Base-by-base conservation (phyloP, 2,329 filamentous ascomycete genomes). In the Penicillium concentricum region DNA sequence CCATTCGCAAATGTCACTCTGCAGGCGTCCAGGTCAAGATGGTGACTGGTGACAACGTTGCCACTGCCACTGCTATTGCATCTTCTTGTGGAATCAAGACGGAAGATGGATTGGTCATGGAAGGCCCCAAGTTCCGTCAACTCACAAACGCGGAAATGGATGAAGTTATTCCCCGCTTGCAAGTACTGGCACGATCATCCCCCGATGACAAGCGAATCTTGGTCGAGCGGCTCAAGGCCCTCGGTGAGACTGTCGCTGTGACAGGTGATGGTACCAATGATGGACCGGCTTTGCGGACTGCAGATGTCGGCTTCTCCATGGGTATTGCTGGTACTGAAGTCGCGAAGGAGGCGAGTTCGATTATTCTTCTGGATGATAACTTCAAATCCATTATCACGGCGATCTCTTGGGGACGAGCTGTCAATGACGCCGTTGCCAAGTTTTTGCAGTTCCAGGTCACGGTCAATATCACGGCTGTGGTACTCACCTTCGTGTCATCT, bases 381-480 rank as follows among this genome's bases (percentile, higher is more conserved):
- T 88, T 88, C 68, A 75, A 70, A 54, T 79, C 85, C 2, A 88
- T 88, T 59, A 82, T 88, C 38, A 88, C 84, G 41, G 86, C 86
- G 3, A 78, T 89, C 45, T 82, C 84, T 64, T 88, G 86, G 86
- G 86, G 86, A n/a, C 80, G 86, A 54, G 83, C 84, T 12, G 86
- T 88, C 55, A 88, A 88, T 61, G 86, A 88, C 60, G 83, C 85
- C 0, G 84, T 88, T 34, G 81, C 86, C 68, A 88, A 88, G 68
- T 88, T 89, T 65, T 74, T 87, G 42, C 85, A 88, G 73, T 81
- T 81, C 61, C 79, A 81, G 65, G 84, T 90, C 63, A 90, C 87
- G 0, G 92, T 96, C 77, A 97, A 96, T 80, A 87, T 97, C 62
- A 96, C 92, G 3, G 92, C 92, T 37, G 92, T 96, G 44, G 74